Base-by-base conservation (phyloP, 2,329 filamentous ascomycete genomes). In the Chaetomiaceae sp. region DNA sequence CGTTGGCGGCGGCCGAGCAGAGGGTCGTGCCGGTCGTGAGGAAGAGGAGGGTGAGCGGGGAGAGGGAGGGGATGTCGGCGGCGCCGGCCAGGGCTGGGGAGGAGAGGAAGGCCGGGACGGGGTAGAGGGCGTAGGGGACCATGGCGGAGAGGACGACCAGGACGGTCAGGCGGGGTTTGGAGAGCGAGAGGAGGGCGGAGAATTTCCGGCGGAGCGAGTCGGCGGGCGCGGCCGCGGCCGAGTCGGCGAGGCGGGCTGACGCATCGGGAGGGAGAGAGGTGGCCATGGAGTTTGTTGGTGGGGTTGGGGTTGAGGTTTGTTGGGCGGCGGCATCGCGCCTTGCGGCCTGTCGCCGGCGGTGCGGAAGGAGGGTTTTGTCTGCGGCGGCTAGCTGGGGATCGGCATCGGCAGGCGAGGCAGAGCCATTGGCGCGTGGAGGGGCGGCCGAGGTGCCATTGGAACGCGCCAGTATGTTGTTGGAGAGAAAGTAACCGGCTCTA, bases 151-250 rank as follows among this genome's bases (percentile, higher is more conserved):
- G 83, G 27, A 96, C 86, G 55, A 99, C 86, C 41, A 99, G 83
- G 61, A 95, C 86, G 7, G 89, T 92, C 43, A 99, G 82, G 47
- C 92, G 89, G 3, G 93, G 93, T 67, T 99, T 99, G n/a, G 91
- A 87, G 58, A 99, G 83, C 21, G 93, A 88, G 56, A 99, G 84
- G 62, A 89, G 89, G 25, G 89, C 84, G 19, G 90, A 87, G 57
- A 93, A 65, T 49, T 82, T 78, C 51, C 90, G 87, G 20, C 79
- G 78, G 46, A 79, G 51, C 14, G 81, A 82, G 57, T 72, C 65
- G 7, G 69, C 65, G 8, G 73, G 78, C 48, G 73, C 75, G 43
- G 69, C 68, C 41, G 73, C 76, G 50, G 75, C 81, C 42, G 68
- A 70, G 43, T 70, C 71, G 34, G 80, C 73, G 19, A 85, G 74